phyloP scores from a whole-genome alignment of 768 basidiomycete genomes.

The Auriscalpium microsporum region DNA sequence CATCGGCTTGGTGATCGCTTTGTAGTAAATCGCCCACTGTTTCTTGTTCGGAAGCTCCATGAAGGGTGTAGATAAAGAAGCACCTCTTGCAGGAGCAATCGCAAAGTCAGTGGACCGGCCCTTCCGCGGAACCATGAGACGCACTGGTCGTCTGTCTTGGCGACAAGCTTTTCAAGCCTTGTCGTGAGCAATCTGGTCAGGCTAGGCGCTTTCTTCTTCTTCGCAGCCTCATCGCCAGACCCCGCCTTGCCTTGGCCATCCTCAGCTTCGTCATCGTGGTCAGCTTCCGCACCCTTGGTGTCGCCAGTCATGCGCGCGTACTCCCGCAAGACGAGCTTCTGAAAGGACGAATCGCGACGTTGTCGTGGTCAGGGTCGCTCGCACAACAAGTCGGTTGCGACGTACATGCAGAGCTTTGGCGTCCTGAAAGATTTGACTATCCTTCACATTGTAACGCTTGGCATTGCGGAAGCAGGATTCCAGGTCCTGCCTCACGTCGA shows the following conservation, averaged over 20 bases:
- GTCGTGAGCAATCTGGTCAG: conserved; percentile 59
- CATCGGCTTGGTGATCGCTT: conserved; percentile 68
- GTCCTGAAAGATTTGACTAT: conserved; percentile 71
- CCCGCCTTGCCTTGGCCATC: conserved; percentile 33
- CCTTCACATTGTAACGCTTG: conserved; percentile 73
- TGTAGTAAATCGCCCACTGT: conserved; percentile 73
- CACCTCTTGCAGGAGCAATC: conserved; percentile 39
- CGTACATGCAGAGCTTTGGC: conserved; percentile 76
- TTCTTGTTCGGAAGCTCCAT: conserved; percentile 79
- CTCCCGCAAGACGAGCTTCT: conserved; percentile 44
- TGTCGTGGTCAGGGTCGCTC: not conserved
- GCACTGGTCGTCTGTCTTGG: conserved; percentile 64
- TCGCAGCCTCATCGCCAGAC: conserved; percentile 37
- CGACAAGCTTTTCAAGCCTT: conserved; percentile 63
- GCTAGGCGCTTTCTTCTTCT: conserved; percentile 52
- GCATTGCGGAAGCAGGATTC: conserved; percentile 77
- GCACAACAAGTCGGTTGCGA: conserved; percentile 6
- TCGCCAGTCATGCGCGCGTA: conserved; percentile 38
- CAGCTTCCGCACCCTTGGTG: conserved; percentile 28
- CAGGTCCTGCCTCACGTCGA: conserved; percentile 61
- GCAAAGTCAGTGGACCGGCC: conserved; percentile 1
- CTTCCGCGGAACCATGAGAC: conserved; percentile 19
- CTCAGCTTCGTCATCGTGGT: conserved; percentile 29
- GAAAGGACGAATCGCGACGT: not conserved
- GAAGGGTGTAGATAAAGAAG: conserved; percentile 62